A percentile compares a stretch with the other conserved stretches of the same genome.
Conservation (phyloP, 805 yeast genomes). For the Candida taoyuanica region DNA sequence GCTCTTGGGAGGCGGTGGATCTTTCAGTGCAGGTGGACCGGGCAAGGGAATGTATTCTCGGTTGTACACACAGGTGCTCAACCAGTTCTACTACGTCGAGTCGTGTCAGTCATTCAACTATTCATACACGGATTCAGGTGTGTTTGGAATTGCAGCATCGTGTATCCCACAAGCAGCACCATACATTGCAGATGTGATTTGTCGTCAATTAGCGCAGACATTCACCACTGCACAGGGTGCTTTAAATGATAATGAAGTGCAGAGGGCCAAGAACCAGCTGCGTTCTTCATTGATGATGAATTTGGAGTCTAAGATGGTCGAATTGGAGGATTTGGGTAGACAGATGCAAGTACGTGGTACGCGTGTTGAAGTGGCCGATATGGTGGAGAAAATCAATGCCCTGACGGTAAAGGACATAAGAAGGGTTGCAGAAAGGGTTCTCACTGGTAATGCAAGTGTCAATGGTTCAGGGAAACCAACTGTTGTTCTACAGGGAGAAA, state of each 20-base stretch:
- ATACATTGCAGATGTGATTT: constrained; percentile 74
- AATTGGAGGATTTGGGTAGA: constrained; percentile 91
- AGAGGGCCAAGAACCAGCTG: constrained; percentile 89
- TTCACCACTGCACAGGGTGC: constrained; percentile 55
- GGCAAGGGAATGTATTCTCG: constrained; percentile 99
- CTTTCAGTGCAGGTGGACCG: constrained; percentile 98
- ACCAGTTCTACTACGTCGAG: constrained; percentile 88
- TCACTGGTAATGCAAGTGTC: constrained; percentile 57
- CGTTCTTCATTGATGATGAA: constrained; percentile 87
- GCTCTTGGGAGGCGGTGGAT: constrained; percentile 93
- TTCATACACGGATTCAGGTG: constrained; percentile 83
- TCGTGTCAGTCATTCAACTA: constrained; percentile 85
- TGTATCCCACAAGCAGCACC: constrained; percentile 85
- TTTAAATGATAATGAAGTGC: constrained; percentile 66
- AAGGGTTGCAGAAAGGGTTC: constrained; percentile 67
- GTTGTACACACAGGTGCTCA: constrained; percentile 84
- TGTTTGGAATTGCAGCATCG: constrained; percentile 83
- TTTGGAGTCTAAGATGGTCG: constrained; percentile 88
- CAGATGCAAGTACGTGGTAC: constrained; percentile 84
- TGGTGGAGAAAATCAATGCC: constrained; percentile 70
- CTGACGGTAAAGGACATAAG: constrained; percentile 66
- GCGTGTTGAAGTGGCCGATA: constrained; percentile 70
- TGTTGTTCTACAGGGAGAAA: constrained; percentile 82
- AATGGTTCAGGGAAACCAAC: constrained; percentile 68
- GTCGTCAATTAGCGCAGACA: constrained; percentile 51